Evolutionary conservation across 2,329 filamentous ascomycete genomes (phyloP), one percentile per base, ranked within the genome.

Genomic region (Diaporthe helianthi): DNA sequence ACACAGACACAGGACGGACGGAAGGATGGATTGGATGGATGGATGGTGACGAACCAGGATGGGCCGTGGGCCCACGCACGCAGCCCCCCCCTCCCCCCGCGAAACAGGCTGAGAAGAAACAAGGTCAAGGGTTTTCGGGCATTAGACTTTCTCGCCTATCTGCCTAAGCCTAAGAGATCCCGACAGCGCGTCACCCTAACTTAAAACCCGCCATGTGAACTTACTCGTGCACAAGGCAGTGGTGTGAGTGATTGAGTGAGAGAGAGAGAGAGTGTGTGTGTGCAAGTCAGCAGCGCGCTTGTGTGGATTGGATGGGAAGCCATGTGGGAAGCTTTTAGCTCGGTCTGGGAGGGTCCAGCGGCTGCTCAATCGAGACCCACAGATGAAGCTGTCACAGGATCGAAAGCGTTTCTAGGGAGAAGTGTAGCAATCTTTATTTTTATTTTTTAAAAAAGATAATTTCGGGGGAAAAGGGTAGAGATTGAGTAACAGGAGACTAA

Each of bases 121-220:
- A 47, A 61, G 55, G 41, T 61, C 55, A 61, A 61, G 55, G 55
- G 55, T 61, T 61, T 19, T 26, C 41, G 41, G 55, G 12, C 55
- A 61, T 61, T 61, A 61, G 55, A 47, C 55, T 61, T 61, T 61
- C 66, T 68, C 66, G 66, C 66, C 31, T 63, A 68, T 68, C 54
- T 65, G 49, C 51, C 63, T 54, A 36, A 65, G 31, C 63, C 49
- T 26, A 54, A 54, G 36, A 33, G 66, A 63, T 61, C 66, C 66
- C 66, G 66, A 63, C 66, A 68, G 66, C 66, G 47, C 66, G 66
- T 63, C 66, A 68, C 66, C 66, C 66, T 68, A 68, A 63, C 66
- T 60, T 68, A 68, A 63, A 67, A 63, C 41, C 58, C 41, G 58
- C 58, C 58, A 15, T 41, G 49, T 24, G 36, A 64, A 68, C 66